A percentile compares a stretch with the other conserved stretches of the same genome.
phyloP scores from a whole-genome alignment of 352 stramenopile genomes.

The Nothophytophthora sp. region DNA sequence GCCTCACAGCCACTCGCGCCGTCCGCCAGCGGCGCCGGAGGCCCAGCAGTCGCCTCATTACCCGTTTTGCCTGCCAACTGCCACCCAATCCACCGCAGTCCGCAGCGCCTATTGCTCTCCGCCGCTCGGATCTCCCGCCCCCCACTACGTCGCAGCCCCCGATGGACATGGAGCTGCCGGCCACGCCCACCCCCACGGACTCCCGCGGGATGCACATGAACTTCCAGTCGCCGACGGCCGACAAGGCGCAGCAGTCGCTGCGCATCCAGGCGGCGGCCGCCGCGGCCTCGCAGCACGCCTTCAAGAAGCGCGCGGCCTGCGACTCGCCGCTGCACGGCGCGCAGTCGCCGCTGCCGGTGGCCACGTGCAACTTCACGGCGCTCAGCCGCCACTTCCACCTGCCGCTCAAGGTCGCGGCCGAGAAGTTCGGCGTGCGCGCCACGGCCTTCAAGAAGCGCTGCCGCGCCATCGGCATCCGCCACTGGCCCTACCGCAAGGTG shows the following conservation, averaged over 20 bases:
- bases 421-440: slow-evolving; percentile 62
- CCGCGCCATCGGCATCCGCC: slow-evolving; percentile 57
- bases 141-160: background rate
- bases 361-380: slow-evolving; percentile 37
- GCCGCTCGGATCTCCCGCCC: no score
- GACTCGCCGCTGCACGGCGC: slow-evolving; percentile 22
- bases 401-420: slow-evolving; percentile 54
- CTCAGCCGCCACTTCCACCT: slow-evolving; percentile 63
- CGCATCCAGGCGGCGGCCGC: slow-evolving; percentile 26
- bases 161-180: slow-evolving; percentile 40
- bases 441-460: slow-evolving; percentile 69
- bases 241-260: slow-evolving; percentile 39
- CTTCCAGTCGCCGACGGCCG: slow-evolving; percentile 47
- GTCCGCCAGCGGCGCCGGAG: background rate
- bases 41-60: background rate
- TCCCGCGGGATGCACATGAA: slow-evolving; percentile 29
- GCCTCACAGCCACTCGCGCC: slow-evolving; percentile 4
- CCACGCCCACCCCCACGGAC: slow-evolving; percentile 31
- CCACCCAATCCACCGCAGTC: background rate
- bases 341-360: slow-evolving; percentile 23
- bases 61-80: background rate
- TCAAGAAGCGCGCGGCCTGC: slow-evolving; percentile 40
- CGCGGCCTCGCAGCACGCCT: slow-evolving; percentile 16
- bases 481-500: slow-evolving; percentile 69
- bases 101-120: no score